Evolutionary conservation across 805 yeast species (phyloP).

Genomic region (Starmerella apis): DNA sequence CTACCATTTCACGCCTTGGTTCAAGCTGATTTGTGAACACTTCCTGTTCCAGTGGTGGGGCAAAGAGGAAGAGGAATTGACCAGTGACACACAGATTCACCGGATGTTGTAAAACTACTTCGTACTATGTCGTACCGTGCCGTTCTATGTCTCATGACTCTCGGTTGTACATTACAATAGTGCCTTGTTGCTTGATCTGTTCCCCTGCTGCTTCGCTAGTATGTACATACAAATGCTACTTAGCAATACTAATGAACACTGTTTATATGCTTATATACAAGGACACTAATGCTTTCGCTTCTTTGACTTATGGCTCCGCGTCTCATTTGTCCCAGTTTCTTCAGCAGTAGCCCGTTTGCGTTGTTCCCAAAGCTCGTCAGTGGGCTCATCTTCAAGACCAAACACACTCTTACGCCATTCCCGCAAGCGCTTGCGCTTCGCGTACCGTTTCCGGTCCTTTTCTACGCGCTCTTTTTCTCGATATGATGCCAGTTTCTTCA

Average conservation of each 20-base stretch:
- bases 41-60: conserved; percentile 93
- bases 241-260: no score
- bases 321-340: not conserved
- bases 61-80: conserved; percentile 10
- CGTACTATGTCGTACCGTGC: no score
- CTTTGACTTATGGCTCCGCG: conserved; percentile 9
- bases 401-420: conserved; percentile 88
- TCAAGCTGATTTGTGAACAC: conserved; percentile 84
- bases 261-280: no score
- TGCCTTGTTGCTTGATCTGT: not conserved
- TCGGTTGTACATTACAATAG: not conserved
- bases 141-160: no score
- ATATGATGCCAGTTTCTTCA: conserved; percentile 90
- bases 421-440: conserved; percentile 68
- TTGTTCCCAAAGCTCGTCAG: conserved; percentile 27
- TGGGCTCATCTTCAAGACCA: conserved; percentile 42
- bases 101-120: conserved; percentile 22
- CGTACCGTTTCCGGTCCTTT: conserved; percentile 73
- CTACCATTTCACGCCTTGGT: conserved; percentile 95
- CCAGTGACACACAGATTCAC: conserved; percentile 18
- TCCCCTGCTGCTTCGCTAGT: not conserved
- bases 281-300: conserved; percentile 13
- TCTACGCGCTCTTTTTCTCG: conserved; percentile 59
- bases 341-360: conserved; percentile 18
- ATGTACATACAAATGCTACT: no score